A percentile compares a stretch with the other conserved stretches of the same genome.
Evolutionary conservation across 805 yeast species (phyloP).

Genomic region (Wickerhamomyces strasburgensis): DNA sequence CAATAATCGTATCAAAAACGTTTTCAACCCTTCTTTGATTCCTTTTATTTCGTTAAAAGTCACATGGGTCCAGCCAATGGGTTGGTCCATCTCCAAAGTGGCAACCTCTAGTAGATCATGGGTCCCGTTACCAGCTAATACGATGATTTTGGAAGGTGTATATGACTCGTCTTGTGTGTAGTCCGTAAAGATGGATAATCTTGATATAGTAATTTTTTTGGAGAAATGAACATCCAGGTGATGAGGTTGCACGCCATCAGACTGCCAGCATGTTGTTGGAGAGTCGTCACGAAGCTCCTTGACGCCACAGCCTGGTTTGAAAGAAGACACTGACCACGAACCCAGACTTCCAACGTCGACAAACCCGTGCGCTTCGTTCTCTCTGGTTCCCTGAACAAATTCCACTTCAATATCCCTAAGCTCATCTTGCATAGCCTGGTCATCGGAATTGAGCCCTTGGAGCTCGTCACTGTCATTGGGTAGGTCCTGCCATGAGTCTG

Average conservation of each 20-base stretch:
- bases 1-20: constrained; percentile 59
- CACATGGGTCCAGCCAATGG: constrained; percentile 75
- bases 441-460: constrained; percentile 1
- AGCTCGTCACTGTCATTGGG: constrained; percentile 14
- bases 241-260: constrained; percentile 92
- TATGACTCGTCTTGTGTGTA: constrained; percentile 80
- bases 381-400: constrained; percentile 36
- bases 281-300: constrained; percentile 68
- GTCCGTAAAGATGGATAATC: constrained; percentile 69
- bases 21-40: constrained; percentile 51
- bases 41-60: constrained; percentile 33
- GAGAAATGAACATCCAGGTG: constrained; percentile 72
- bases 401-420: constrained; percentile 11
- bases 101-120: constrained; percentile 71
- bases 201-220: constrained; percentile 63
- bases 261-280: constrained; percentile 83
- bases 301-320: constrained; percentile 68
- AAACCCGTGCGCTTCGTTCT: constrained; percentile 52
- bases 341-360: constrained; percentile 79
- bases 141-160: constrained; percentile 68
- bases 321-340: constrained; percentile 77
- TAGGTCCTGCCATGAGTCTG: constrained; percentile 28
- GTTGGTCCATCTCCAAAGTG: constrained; percentile 52
- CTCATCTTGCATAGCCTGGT: constrained; percentile 7
- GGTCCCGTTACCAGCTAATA: constrained; percentile 73